Evolutionary conservation across 352 stramenopile species (phyloP).

Genomic region (Pythium chondricola): DNA sequence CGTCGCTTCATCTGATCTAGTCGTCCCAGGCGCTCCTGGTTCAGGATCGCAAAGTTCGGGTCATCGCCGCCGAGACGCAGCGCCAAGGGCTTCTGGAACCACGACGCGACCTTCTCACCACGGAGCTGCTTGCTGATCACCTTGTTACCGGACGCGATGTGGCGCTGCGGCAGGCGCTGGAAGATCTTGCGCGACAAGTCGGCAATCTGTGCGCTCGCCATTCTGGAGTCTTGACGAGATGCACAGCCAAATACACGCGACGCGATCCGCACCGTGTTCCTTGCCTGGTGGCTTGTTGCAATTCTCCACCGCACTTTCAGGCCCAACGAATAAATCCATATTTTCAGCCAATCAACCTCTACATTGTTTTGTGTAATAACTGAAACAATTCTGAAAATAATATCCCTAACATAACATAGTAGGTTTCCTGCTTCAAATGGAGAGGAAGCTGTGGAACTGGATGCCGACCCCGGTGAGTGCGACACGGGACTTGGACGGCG

Average conservation of each 20-base stretch:
- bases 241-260: too few relatives aligned
- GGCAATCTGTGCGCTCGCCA: conserved; percentile 47
- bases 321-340: conserved; percentile 1
- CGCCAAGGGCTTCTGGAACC: conserved; percentile 81
- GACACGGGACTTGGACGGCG: not conserved
- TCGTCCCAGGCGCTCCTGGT: conserved; percentile 68
- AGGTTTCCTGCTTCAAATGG: too few relatives aligned
- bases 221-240: too few relatives aligned
- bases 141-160: conserved; percentile 81
- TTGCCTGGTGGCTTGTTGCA: not conserved
- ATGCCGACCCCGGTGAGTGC: not conserved
- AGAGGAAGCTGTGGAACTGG: conserved; percentile 5
- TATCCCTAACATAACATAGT: not conserved
- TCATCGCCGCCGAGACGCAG: conserved; percentile 74
- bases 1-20: conserved; percentile 84
- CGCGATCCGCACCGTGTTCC: not conserved
- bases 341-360: conserved; percentile 15
- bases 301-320: conserved; percentile 3
- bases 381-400: too few relatives aligned
- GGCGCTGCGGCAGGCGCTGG: conserved; percentile 78
- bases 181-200: conserved; percentile 86
- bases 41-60: conserved; percentile 80
- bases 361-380: too few relatives aligned
- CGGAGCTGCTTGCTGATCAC: conserved; percentile 87
- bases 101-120: conserved; percentile 79